Conservation (phyloP, 2,329 filamentous ascomycete species). For the Hirsutella rhossiliensis region DNA sequence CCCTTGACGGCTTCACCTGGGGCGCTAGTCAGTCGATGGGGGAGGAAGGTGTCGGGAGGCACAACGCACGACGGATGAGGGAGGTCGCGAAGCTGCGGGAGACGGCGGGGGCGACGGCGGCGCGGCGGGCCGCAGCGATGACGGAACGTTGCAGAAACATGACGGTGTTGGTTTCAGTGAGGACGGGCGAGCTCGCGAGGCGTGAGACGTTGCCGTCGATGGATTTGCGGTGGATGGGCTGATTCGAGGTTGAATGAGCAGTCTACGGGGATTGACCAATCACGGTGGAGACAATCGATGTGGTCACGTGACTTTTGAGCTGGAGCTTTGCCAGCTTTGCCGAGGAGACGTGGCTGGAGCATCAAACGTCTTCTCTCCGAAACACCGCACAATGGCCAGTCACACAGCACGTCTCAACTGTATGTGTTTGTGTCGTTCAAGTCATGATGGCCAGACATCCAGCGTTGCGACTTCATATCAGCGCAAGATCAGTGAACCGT, state of each 20-base stretch:
- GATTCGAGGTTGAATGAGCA: constrained; percentile 23
- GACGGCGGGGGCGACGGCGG: constrained; percentile 38
- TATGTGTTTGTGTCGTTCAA: too few relatives aligned
- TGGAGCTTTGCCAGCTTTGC: constrained; percentile 5
- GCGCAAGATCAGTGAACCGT: too few relatives aligned
- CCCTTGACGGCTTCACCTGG: constrained; percentile 25
- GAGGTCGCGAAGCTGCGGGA: constrained; percentile 50
- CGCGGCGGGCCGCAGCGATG: constrained; percentile 46
- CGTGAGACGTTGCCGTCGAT: constrained; percentile 5
- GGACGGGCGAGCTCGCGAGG: constrained; percentile 4
- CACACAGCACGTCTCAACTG: too few relatives aligned
- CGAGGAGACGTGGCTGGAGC: neutral
- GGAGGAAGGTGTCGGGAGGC: constrained; percentile 3
- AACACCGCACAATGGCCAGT: too few relatives aligned
- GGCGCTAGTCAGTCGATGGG: constrained; percentile 1
- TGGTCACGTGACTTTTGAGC: constrained; percentile 17
- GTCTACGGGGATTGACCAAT: constrained; percentile 24
- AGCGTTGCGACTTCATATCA: too few relatives aligned
- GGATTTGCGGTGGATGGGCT: constrained; percentile 35
- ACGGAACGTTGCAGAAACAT: constrained; percentile 57
- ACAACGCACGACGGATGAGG: constrained; percentile 44
- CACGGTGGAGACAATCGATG: constrained; percentile 7
- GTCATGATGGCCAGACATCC: too few relatives aligned
- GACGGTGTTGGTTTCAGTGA: constrained; percentile 12
- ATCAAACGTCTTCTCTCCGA: too few relatives aligned